Evolutionary conservation across 2,329 filamentous ascomycete species (phyloP), one percentile per base, ranked within the genome.

Genomic region (Arthrocladium fulminans): DNA sequence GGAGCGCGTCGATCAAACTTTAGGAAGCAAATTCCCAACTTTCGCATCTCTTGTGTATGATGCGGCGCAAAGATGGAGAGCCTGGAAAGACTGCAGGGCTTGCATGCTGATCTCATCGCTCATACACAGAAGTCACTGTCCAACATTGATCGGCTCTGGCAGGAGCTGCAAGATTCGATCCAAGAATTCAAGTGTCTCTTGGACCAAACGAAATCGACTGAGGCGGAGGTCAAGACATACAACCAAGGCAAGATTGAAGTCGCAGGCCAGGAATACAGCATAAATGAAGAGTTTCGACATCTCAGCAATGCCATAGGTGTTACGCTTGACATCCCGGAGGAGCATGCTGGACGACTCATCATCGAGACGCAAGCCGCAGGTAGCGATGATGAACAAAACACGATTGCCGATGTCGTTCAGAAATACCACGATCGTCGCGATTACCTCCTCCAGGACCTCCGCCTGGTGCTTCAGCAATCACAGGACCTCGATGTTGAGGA

Each of bases 211-310:
- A 67, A 76, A 17, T 86, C 86, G 61, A 89, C 78, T 61, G 81
- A 88, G 47, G 73, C 76, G 54, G 55, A 54, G 8, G 50, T 50
- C 23, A 55, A 55, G 8, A 44, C 45, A 15, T 57, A 55, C 39
- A 37, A 44, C 44, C 47, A 57, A 92, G 88, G 86, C 50, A 89
- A 86, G 63, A 74, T 97, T 57, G 79, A 72, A 27, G 69, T 95
- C 50, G 77, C 79, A 57, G 83, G 81, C 53, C 76, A 79, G 27
- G 80, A 89, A 60, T 97, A 88, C 65, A 72, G 76, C 19, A 73
- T 98, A 69, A 96, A 94, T 67, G 77, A 86, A 48, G 82, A 88
- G 53, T 97, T 98, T 67, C 81, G 90, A 61, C 84, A 95, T 65
- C 81, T 84, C 57, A 79, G 82, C 20, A 73, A 94, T 25, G 79